Base-by-base conservation (phyloP, 2,329 filamentous ascomycete species). In the Parafenestella ontariensis region DNA sequence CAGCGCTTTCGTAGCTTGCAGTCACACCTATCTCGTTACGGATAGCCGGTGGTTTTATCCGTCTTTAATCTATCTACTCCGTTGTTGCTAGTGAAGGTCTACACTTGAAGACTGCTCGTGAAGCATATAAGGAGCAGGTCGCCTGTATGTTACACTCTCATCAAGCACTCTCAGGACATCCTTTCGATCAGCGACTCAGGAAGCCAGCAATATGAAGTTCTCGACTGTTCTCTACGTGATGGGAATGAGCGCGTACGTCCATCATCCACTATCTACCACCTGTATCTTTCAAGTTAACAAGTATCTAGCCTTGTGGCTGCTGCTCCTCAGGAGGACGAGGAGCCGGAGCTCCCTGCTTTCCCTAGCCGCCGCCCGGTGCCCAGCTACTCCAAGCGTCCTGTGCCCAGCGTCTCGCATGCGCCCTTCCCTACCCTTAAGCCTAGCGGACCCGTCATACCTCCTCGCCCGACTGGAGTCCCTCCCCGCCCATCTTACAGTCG, bases 171-270 rank as follows among this genome's bases (percentile, higher is more conserved):
- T 46, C 43, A 46, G 26, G 36, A 44, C 34, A 46, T 46, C 53
- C 34, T 46, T 33, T 36, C 56, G 23, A 46, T 51, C 41, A 46
- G 17, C 47, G 34, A 45, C 45, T 49, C 49, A 34, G 7, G 36
- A 42, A 57, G 11, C 42, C 24, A 34, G 31, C 60, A 68, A 41
- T 26, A 71, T 71, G 68, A 71, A 70, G 63, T 46, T 71, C 57
- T 57, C 59, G 28, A 60, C 63, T 41, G 45, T 64, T 46, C 36
- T 68, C 34, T 58, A 56, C 53, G 21, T 56, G 18, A 48, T 67
- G 29, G 63, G 63, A 44, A 46, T 65, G 31, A 56, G 52, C 56
- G 64, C 63, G 64, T 68, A 54, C 50, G 57, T 49, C 9, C 18
- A 43, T 28, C 26, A 6, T 15, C 17, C 9, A 33, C 21, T 28